phyloP scores from a whole-genome alignment of 1,284 basidiomycete species.

The Pholiota adiposa region DNA sequence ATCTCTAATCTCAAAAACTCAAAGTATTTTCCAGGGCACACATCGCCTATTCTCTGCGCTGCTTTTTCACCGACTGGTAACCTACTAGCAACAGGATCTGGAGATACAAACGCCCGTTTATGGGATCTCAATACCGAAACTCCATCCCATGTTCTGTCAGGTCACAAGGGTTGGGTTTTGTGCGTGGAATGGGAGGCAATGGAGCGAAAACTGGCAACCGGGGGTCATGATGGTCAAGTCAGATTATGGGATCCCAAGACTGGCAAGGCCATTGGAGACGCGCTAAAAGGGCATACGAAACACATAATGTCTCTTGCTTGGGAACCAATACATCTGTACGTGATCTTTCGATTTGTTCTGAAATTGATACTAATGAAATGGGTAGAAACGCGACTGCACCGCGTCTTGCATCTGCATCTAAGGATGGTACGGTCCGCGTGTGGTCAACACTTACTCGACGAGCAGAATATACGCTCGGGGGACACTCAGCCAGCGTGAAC shows the following conservation, averaged over 20 bases:
- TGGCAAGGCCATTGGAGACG: conserved; percentile 84
- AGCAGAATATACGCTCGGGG: conserved; percentile 87
- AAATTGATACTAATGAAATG: too few relatives aligned
- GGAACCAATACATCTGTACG: conserved; percentile 92
- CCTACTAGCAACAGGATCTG: conserved; percentile 92
- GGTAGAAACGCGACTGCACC: conserved; percentile 74
- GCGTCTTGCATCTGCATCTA: conserved; percentile 94
- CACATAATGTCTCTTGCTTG: conserved; percentile 98
- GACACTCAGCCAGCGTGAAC: conserved; percentile 94
- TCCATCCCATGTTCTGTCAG: conserved; percentile 86
- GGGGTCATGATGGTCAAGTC: conserved; percentile 89
- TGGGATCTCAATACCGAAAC: conserved; percentile 97
- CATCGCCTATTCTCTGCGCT: conserved; percentile 93
- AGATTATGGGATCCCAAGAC: conserved; percentile 91
- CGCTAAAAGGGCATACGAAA: conserved; percentile 91
- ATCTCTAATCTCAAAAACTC: conserved; percentile 8
- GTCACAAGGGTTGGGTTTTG: conserved; percentile 95
- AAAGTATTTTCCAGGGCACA: conserved; percentile 66
- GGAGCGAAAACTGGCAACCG: conserved; percentile 87
- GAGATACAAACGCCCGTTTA: conserved; percentile 90
- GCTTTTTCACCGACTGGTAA: conserved; percentile 94
- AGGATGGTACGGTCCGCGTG: conserved; percentile 93
- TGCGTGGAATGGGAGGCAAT: conserved; percentile 97
- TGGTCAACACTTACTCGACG: conserved; percentile 83
- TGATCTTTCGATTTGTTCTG: conserved; percentile 1